phyloP scores from a whole-genome alignment of 495 filamentous ascomycete species.

The Acidiella bohemica region DNA sequence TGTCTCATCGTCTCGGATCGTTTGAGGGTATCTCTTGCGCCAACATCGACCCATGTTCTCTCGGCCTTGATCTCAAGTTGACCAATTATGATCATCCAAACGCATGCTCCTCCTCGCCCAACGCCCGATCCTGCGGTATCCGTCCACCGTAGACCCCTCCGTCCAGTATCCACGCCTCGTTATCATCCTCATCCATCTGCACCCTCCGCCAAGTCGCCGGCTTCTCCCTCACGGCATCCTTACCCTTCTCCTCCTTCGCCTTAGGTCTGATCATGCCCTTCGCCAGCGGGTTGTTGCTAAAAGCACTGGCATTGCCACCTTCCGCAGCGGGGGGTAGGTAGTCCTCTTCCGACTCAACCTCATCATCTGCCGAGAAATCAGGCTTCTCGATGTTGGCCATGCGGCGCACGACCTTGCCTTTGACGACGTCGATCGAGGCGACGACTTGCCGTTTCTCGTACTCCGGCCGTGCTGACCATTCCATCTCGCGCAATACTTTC shows the following conservation, averaged over 20 bases:
- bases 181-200: constrained; percentile 81
- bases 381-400: constrained; percentile 12
- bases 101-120: constrained; percentile 35
- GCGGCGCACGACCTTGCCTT: constrained; percentile 4
- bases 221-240: constrained; percentile 66
- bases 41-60: too few species aligned
- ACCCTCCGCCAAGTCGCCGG: constrained; percentile 67
- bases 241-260: constrained; percentile 39
- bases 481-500: constrained; percentile 70
- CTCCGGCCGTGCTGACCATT: constrained; percentile 79
- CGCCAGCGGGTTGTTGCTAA: constrained; percentile 74
- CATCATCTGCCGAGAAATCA: constrained; percentile 3
- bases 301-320: constrained; percentile 41
- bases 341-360: not conserved
- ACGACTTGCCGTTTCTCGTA: constrained; percentile 87
- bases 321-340: not conserved
- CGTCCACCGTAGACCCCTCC: constrained; percentile 55
- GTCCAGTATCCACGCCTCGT: constrained; percentile 83
- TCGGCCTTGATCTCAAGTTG: too few species aligned
- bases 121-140: constrained; percentile 28
- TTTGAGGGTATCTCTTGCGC: too few species aligned
- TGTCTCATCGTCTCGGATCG: too few species aligned
- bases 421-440: constrained; percentile 55
- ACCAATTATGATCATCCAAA: constrained; percentile 33
- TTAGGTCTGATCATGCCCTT: constrained; percentile 56